These are phyloP conservation scores for Melanopsichium pennsylvanicum DNA, from an alignment of 1,284 basidiomycete genomes.

Conservation along the genomic window DNA sequence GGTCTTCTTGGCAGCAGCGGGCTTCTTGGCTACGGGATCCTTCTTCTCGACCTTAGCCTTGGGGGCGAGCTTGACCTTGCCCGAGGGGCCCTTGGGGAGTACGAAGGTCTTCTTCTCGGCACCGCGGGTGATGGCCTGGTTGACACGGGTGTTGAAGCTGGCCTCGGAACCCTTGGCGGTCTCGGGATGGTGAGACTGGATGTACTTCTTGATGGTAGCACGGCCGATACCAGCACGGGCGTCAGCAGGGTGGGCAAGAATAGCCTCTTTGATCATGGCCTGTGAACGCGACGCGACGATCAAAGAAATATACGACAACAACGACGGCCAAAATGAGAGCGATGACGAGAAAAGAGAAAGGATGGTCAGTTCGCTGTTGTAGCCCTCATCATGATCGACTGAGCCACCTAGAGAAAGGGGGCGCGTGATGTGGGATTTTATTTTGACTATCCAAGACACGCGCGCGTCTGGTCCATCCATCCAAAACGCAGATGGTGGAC, in stretches of 20 bases:
- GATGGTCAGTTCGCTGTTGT: conserved; percentile 14
- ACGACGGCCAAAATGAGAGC: neutral
- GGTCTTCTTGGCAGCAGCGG: conserved; percentile 68
- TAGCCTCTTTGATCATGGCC: conserved; percentile 74
- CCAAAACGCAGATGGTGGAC: conserved; percentile 1
- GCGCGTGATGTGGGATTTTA: conserved; percentile 10
- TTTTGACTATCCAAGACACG: too few relatives aligned
- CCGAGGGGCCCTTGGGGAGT: conserved; percentile 81
- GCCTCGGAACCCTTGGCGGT: conserved; percentile 65
- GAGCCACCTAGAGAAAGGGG: conserved; percentile 5
- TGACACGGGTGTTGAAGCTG: conserved; percentile 80
- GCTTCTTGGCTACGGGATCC: conserved; percentile 67
- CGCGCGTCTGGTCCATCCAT: too few relatives aligned
- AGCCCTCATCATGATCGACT: neutral
- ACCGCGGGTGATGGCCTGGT: conserved; percentile 80
- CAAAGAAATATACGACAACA: too few relatives aligned
- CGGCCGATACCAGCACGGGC: conserved; percentile 85
- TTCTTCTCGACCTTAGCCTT: conserved; percentile 70
- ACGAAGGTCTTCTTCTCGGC: conserved; percentile 80
- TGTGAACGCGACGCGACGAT: conserved; percentile 36
- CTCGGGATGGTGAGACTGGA: conserved; percentile 54
- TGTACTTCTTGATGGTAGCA: conserved; percentile 88
- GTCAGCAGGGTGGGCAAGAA: conserved; percentile 77
- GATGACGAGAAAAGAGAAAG: neutral
- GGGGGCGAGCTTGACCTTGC: conserved; percentile 80